Evolutionary conservation across 371 early-diverging fungal genomes (phyloP).

Genomic region (Actinomortierella ambigua): DNA sequence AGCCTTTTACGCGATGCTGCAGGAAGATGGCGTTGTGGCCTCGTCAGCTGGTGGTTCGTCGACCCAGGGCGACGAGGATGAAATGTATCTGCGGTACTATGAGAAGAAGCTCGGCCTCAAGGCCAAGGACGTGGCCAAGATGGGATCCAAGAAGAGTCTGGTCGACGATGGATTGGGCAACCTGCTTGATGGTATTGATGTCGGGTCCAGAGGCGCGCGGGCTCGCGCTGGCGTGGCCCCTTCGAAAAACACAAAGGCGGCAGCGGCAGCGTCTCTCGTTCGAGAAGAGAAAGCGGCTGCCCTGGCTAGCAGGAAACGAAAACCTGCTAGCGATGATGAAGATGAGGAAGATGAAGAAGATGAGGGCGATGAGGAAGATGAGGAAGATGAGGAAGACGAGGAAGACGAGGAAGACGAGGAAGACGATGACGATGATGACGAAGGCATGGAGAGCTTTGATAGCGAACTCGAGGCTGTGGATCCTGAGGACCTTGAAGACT

Average conservation of each 20-base stretch:
- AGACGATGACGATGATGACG: slow-evolving; percentile 13
- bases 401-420: slow-evolving; percentile 37
- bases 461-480: slow-evolving; percentile 20
- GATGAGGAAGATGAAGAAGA: slow-evolving; percentile 12
- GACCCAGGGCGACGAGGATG: slow-evolving; percentile 68
- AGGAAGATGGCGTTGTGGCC: slow-evolving; percentile 61
- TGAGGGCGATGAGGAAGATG: slow-evolving; percentile 5
- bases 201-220: slow-evolving; percentile 44
- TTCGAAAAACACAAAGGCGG: slow-evolving; percentile 9
- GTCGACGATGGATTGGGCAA: slow-evolving; percentile 62
- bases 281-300: neutral
- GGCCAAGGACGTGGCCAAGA: slow-evolving; percentile 51
- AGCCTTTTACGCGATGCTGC: slow-evolving; percentile 66
- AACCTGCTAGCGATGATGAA: slow-evolving; percentile 21
- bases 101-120: slow-evolving; percentile 83
- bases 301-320: slow-evolving; percentile 28
- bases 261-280: neutral
- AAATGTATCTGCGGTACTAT: slow-evolving; percentile 75
- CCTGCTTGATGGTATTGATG: slow-evolving; percentile 49
- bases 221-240: slow-evolving; percentile 9
- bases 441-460: slow-evolving; percentile 2
- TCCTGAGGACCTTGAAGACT: slow-evolving; percentile 12
- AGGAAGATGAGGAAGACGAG: slow-evolving; percentile 39
- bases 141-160: slow-evolving; percentile 57
- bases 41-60: slow-evolving; percentile 22